phyloP scores from a whole-genome alignment of 495 filamentous ascomycete species.

The Neurospora sp. region DNA sequence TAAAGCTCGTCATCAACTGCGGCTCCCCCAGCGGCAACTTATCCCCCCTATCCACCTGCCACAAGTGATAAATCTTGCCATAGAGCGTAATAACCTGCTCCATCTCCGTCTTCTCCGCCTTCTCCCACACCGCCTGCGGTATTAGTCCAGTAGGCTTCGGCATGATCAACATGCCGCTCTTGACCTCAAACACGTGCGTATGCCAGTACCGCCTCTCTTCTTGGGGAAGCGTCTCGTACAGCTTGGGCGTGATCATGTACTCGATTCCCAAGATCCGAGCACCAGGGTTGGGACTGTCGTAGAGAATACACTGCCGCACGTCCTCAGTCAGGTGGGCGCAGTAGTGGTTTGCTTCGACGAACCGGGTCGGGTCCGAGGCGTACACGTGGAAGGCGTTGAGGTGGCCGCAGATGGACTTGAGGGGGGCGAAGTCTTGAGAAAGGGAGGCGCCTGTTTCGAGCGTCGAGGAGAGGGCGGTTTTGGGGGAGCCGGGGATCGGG shows the following conservation, averaged over 20 bases:
- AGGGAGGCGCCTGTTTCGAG: conserved; percentile 56
- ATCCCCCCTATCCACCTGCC: conserved; percentile 80
- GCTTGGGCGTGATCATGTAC: conserved; percentile 73
- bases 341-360: conserved; percentile 77
- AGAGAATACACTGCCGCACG: conserved; percentile 73
- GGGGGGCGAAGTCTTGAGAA: conserved; percentile 54
- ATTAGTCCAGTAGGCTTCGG: conserved; percentile 44
- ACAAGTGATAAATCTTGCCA: conserved; percentile 86
- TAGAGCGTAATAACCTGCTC: conserved; percentile 59
- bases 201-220: conserved; percentile 72
- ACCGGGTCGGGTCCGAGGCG: conserved; percentile 53
- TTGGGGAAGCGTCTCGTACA: conserved; percentile 54
- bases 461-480: conserved; percentile 45
- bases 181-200: conserved; percentile 77
- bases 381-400: conserved; percentile 83
- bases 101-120: conserved; percentile 73
- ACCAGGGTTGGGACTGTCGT: conserved; percentile 54
- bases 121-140: conserved; percentile 58
- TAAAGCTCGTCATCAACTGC: conserved; percentile 70
- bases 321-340: conserved; percentile 67
- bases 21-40: conserved; percentile 63
- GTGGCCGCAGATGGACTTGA: conserved; percentile 72
- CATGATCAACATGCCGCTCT: conserved; percentile 79
- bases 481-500: conserved; percentile 35
- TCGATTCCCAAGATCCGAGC: conserved; percentile 78